Evolutionary conservation across 106 monocot species (phyloP).

Genomic region (Agapanthus africanus): DNA sequence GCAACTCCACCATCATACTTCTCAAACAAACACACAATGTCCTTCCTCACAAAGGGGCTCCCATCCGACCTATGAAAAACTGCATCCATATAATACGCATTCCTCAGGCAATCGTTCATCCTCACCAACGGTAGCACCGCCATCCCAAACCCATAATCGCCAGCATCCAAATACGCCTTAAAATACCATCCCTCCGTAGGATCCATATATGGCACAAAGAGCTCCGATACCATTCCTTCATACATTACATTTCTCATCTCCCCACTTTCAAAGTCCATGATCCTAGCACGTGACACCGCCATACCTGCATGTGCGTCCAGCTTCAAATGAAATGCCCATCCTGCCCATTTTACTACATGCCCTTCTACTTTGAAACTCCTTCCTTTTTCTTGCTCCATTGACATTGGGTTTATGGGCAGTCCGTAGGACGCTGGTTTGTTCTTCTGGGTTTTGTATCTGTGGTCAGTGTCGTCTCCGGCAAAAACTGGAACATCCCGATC

Average conservation of each 20-base stretch:
- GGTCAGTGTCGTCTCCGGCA: constrained; percentile 43
- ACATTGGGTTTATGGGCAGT: constrained; percentile 33
- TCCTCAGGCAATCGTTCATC: constrained; percentile 73
- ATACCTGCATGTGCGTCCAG: constrained; percentile 58
- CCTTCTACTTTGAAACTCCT: constrained; percentile 48
- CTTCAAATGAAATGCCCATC: constrained; percentile 72
- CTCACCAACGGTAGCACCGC: constrained; percentile 61
- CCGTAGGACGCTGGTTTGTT: background rate
- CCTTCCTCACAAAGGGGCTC: constrained; percentile 40
- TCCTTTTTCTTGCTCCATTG: constrained; percentile 56
- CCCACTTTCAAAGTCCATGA: constrained; percentile 41
- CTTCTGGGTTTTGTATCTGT: constrained; percentile 26
- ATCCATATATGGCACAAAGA: constrained; percentile 90
- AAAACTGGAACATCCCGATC: constrained; percentile 42
- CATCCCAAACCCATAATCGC: constrained; percentile 77
- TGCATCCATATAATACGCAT: constrained; percentile 59
- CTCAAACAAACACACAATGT: constrained; percentile 72
- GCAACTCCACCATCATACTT: constrained; percentile 57
- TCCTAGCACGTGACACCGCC: constrained; percentile 35
- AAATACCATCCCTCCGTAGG: constrained; percentile 84
- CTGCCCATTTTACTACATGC: constrained; percentile 50
- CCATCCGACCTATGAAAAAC: constrained; percentile 56
- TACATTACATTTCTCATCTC: constrained; percentile 51
- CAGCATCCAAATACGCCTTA: constrained; percentile 82
- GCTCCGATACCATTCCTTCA: constrained; percentile 58